Conservation (phyloP, 495 filamentous ascomycete genomes). For the Trichoderma virens region DNA sequence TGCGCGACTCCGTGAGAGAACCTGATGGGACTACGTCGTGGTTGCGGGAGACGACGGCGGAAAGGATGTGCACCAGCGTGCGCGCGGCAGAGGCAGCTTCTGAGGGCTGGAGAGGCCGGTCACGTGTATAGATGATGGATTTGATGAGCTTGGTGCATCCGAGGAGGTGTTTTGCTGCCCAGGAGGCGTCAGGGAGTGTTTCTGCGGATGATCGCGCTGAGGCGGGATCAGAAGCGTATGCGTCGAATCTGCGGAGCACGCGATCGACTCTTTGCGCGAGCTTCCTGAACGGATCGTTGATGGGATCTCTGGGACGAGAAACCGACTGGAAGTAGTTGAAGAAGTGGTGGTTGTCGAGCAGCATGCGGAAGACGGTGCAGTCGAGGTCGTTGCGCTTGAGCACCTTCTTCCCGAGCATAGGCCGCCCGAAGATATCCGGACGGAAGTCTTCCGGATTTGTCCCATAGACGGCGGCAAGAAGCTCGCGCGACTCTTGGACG, state of each 20-base stretch:
- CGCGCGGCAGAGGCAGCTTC: slow-evolving; percentile 32
- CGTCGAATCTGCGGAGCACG: slow-evolving; percentile 31
- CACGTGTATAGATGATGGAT: slow-evolving; percentile 26
- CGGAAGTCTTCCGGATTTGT: slow-evolving; percentile 28
- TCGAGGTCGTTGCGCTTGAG: slow-evolving; percentile 35
- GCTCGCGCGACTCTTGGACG: slow-evolving; percentile 33
- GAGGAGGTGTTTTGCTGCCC: slow-evolving; percentile 33
- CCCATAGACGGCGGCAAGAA: slow-evolving; percentile 31
- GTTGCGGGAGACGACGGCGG: slow-evolving; percentile 27
- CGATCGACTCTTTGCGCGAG: slow-evolving; percentile 30
- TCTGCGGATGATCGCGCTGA: slow-evolving; percentile 15
- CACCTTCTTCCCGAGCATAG: slow-evolving; percentile 16
- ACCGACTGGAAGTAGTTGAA: slow-evolving; percentile 33
- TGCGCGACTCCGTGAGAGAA: slow-evolving; percentile 13
- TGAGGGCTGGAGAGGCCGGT: slow-evolving; percentile 23
- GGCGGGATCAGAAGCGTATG: slow-evolving; percentile 20
- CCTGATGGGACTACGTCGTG: slow-evolving; percentile 21
- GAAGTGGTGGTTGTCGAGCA: slow-evolving; percentile 37
- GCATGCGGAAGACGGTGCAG: slow-evolving; percentile 38
- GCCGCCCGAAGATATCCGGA: slow-evolving; percentile 28
- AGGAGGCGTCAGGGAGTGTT: slow-evolving; percentile 22
- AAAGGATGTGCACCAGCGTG: slow-evolving; percentile 33
- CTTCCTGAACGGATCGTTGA: slow-evolving; percentile 32
- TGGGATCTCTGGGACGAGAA: slow-evolving; percentile 27
- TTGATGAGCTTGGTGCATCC: slow-evolving; percentile 28